Percentiles rank a stretch among this genome's conserved stretches.
phyloP scores from a whole-genome alignment of 192 early-diverging fungal genomes.

The Backusella luteola region DNA sequence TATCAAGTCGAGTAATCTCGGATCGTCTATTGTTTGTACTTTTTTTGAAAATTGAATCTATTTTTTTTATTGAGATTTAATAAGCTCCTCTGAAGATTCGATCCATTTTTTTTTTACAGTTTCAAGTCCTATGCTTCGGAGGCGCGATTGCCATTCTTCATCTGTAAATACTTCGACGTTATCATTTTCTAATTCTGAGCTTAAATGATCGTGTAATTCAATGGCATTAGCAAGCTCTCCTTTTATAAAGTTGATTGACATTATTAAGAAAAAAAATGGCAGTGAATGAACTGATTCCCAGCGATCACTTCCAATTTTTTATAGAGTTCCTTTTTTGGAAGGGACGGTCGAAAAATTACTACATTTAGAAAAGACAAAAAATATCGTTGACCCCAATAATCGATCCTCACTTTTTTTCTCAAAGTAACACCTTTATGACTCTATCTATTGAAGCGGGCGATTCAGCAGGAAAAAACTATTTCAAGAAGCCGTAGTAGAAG shows the following conservation, averaged over 20 bases:
- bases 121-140: not conserved
- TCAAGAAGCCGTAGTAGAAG: no score
- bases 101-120: not conserved
- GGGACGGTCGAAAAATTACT: no score
- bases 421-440: no score
- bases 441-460: no score
- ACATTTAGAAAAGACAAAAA: no score
- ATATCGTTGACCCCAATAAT: no score
- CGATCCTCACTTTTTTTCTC: no score
- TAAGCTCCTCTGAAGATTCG: not conserved
- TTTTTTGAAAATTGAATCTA: not conserved
- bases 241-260: not conserved
- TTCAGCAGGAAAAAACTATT: no score
- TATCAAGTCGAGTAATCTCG: not conserved
- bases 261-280: not conserved
- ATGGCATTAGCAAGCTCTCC: not conserved
- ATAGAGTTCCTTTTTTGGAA: no score
- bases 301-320: no score
- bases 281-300: no score
- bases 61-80: not conserved
- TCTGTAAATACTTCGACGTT: not conserved
- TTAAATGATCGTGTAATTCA: not conserved
- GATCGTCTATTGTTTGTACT: not conserved
- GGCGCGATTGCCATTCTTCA: not conserved
- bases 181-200: not conserved